Evolutionary conservation across 352 stramenopile species (phyloP).

Genomic region (Blastocystis sp.): DNA sequence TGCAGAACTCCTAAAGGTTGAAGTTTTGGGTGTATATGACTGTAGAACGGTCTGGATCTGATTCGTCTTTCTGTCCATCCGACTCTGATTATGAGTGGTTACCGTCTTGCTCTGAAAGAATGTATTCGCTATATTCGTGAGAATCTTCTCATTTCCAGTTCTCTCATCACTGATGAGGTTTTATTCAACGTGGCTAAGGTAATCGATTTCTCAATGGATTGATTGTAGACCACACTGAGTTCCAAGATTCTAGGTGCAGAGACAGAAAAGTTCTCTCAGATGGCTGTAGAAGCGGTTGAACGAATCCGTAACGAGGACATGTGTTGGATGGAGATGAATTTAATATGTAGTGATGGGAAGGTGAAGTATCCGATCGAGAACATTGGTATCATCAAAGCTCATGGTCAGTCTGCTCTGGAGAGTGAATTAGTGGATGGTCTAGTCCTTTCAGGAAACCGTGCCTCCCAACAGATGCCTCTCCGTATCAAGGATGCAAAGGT

Average conservation of each 20-base stretch:
- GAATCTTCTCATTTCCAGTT: conserved; percentile 87
- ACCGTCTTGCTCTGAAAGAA: conserved; percentile 92
- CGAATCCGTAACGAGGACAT: conserved; percentile 82
- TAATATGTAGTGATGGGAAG: conserved; percentile 64
- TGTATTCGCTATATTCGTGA: conserved; percentile 94
- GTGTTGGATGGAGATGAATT: not conserved
- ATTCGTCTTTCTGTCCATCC: conserved; percentile 84
- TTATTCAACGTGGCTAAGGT: conserved; percentile 82
- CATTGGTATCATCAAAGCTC: conserved; percentile 98
- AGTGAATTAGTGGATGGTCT: conserved; percentile 84
- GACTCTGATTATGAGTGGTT: conserved; percentile 96
- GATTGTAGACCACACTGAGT: conserved; percentile 94
- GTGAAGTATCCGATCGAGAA: conserved; percentile 89
- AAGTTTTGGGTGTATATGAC: not conserved
- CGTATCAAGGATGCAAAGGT: conserved; percentile 84
- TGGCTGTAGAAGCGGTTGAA: conserved; percentile 92
- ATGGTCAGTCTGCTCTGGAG: conserved; percentile 80
- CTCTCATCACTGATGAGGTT: conserved; percentile 83
- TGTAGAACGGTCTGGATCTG: conserved; percentile 65
- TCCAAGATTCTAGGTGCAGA: conserved; percentile 97
- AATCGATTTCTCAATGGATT: not conserved
- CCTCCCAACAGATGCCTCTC: conserved; percentile 92
- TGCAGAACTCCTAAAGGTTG: conserved; percentile 85
- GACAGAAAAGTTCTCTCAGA: conserved; percentile 89
- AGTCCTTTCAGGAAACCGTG: conserved; percentile 89